Evolutionary conservation across 1,284 basidiomycete species (phyloP).

Genomic region (Leccinum subspadiceum): DNA sequence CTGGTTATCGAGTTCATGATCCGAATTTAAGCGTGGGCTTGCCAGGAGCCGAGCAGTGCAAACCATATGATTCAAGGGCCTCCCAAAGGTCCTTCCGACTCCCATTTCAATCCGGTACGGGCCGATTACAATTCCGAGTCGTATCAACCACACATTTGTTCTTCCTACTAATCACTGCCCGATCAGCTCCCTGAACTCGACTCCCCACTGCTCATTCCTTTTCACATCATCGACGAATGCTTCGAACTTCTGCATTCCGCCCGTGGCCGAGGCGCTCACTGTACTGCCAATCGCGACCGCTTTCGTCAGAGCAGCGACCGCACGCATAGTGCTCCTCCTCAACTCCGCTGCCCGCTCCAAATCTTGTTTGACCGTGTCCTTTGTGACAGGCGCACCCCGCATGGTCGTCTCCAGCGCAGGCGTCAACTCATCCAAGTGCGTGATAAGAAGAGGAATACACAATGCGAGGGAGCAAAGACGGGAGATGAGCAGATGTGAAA

Average conservation of each 20-base stretch:
- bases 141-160: background rate
- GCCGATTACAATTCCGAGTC: background rate
- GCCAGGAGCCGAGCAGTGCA: background rate
- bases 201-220: slow-evolving; percentile 60
- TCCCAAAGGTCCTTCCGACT: slow-evolving; percentile 20
- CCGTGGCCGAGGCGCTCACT: slow-evolving; percentile 53
- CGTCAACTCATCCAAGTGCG: slow-evolving; percentile 84
- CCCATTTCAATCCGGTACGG: background rate
- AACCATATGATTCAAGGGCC: background rate
- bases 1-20: background rate
- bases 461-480: slow-evolving; percentile 78
- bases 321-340: slow-evolving; percentile 84
- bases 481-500: slow-evolving; percentile 94
- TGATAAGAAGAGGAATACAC: slow-evolving; percentile 34
- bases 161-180: slow-evolving; percentile 21
- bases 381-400: slow-evolving; percentile 87
- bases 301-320: slow-evolving; percentile 82
- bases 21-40: background rate
- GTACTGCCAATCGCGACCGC: slow-evolving; percentile 50
- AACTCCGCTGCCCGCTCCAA: slow-evolving; percentile 91
- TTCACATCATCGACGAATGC: slow-evolving; percentile 69
- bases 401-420: slow-evolving; percentile 83
- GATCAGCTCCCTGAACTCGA: slow-evolving; percentile 63
- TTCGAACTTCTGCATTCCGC: slow-evolving; percentile 58
- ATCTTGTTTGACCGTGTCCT: slow-evolving; percentile 97